phyloP scores from a whole-genome alignment of 2,329 filamentous ascomycete genomes.

The Ceratocystis huliohia region DNA sequence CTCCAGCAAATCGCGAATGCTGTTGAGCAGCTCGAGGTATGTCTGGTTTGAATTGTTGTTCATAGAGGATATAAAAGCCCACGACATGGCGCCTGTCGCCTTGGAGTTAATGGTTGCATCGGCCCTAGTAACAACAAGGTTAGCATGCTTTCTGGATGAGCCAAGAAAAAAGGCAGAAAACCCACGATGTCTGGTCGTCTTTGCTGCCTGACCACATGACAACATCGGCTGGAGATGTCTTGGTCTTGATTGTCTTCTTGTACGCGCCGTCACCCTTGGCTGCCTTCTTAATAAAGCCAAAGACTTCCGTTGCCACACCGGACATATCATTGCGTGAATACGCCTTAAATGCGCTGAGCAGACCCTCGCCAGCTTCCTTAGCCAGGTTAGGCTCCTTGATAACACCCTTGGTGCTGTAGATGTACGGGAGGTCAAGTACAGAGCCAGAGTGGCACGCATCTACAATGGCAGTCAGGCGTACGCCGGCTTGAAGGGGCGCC shows the following conservation, averaged over 20 bases:
- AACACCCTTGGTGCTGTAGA: constrained; percentile 68
- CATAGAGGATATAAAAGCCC: constrained; percentile 83
- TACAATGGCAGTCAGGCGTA: constrained; percentile 72
- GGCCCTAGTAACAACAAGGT: constrained; percentile 41
- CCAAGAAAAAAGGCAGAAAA: constrained; percentile 16
- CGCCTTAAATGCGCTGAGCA: constrained; percentile 59
- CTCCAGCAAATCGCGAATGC: constrained; percentile 76
- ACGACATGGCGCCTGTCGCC: constrained; percentile 96
- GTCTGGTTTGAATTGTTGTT: constrained; percentile 91
- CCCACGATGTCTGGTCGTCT: constrained; percentile 75
- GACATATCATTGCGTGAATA: constrained; percentile 76
- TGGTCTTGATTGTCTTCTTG: constrained; percentile 67
- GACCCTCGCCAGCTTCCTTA: constrained; percentile 62
- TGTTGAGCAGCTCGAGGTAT: constrained; percentile 92
- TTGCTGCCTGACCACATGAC: constrained; percentile 98
- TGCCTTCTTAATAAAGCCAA: constrained; percentile 64
- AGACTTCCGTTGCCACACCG: constrained; percentile 66
- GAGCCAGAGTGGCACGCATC: constrained; percentile 72
- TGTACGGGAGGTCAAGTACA: constrained; percentile 63
- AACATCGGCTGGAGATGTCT: constrained; percentile 88
- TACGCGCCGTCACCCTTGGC: constrained; percentile 60
- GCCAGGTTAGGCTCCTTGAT: constrained; percentile 72
- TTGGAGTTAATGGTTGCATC: constrained; percentile 79
- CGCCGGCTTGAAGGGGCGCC: constrained; percentile 61
- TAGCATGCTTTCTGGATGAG: background rate